Evolutionary conservation across 306 rosid genomes (phyloP), one percentile per base, ranked within the genome.

Genomic region (Sindora glabra): DNA sequence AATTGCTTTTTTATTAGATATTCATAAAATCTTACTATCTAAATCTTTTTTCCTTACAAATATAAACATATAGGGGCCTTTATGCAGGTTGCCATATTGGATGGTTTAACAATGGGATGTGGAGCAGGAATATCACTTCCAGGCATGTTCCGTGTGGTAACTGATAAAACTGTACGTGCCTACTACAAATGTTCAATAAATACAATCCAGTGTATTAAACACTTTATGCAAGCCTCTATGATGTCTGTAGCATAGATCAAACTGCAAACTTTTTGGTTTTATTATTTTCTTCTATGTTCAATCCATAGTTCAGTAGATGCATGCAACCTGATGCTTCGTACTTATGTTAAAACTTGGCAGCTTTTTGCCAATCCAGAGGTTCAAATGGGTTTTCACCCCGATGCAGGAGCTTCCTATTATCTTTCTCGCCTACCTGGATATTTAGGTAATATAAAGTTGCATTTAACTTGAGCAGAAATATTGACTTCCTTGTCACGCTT

Each of bases 341-440:
- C 42, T 10, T 55, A 26, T 60, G 66, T 47, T 33, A 61, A 38
- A 58, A 52, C 33, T 61, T 59, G 48, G 57, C 86, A 89, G 99
- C 52, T 77, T 52, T 83, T 92, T 80, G 62, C 84, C 63, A 79
- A 82, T 70, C 99, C 99, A 23, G 96, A 92, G 78, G 82, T 85
- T 75, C 99, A 84, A 69, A 79, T 92, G 67, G 99, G 95, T 70
- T 92, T 89, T 65, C 99, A 92, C 69, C 99, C 96, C 60, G 99
- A 89, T 78, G 86, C 99, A 1, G 99, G 99, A 47, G 99, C 99
- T 70, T 89, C 99, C 47, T 89, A 71, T 74, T 77, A 80, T 69
- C 95, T 92, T 60, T 86, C 99, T 72, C 99, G 72, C 76, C 78
- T 92, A 49, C 99, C 95, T 75, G 96, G 99, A 67, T 81, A 92